Evolutionary conservation across 164 flowering plant species (phyloP).

Genomic region (Vitis amurensis): DNA sequence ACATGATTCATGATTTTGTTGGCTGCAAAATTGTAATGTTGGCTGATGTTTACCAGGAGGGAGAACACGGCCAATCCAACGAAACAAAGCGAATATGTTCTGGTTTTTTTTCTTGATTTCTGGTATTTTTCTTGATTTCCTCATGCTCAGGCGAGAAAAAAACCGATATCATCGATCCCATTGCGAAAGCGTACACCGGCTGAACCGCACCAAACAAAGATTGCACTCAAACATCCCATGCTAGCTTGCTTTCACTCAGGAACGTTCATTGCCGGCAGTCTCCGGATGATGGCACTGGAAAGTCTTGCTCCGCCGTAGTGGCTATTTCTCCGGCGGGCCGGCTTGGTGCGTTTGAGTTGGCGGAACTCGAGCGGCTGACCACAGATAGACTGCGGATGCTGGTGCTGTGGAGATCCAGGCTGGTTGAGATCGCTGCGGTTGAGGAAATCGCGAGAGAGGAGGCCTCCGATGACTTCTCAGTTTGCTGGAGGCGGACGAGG

Average conservation of each 20-base stretch:
- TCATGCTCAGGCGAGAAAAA: constrained; percentile 55
- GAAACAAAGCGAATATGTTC: constrained; percentile 46
- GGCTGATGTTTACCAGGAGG: constrained; percentile 45
- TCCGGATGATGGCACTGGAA: constrained; percentile 55
- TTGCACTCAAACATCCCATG: constrained; percentile 57
- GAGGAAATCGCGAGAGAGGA: neutral
- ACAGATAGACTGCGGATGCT: constrained; percentile 42
- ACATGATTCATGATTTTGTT: constrained; percentile 5
- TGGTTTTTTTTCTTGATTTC: constrained; percentile 50
- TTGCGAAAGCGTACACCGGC: constrained; percentile 57
- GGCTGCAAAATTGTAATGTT: constrained; percentile 78
- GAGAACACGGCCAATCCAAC: constrained; percentile 52
- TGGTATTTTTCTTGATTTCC: constrained; percentile 56
- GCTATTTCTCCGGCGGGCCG: neutral
- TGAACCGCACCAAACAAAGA: constrained; percentile 74
- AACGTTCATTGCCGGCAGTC: constrained; percentile 53
- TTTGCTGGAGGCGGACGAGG: constrained; percentile 56
- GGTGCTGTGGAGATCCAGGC: constrained; percentile 21
- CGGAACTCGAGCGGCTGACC: constrained; percentile 56
- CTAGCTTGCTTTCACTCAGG: constrained; percentile 80
- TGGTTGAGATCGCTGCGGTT: constrained; percentile 11
- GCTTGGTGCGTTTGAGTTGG: constrained; percentile 28
- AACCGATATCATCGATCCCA: constrained; percentile 76
- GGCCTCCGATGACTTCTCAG: constrained; percentile 12
- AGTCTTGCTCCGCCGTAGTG: constrained; percentile 6